Conservation (phyloP, 1,139 yeast genomes). For the Neolecta irregularis region DNA sequence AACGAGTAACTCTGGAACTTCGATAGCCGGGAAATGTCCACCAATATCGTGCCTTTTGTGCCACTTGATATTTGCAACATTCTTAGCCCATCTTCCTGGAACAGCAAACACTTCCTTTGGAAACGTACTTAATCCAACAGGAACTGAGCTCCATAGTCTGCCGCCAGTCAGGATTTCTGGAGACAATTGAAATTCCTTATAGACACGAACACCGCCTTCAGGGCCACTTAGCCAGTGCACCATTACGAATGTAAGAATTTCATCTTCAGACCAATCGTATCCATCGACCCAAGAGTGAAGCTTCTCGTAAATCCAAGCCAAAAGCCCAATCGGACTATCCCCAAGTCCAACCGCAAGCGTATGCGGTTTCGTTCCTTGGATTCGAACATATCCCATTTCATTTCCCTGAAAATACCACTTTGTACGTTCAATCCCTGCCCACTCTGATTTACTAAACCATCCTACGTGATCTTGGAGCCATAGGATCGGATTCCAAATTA, state of each 20-base stretch:
- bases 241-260: constrained; percentile 9
- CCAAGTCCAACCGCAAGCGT: constrained; percentile 8
- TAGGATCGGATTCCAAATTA: no score
- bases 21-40: constrained; percentile 10
- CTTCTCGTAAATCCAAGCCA: constrained; percentile 11
- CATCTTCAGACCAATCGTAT: constrained; percentile 7
- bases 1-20: constrained; percentile 8
- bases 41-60: constrained; percentile 7
- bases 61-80: constrained; percentile 4
- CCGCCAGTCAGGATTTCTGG: background rate
- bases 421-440: no score
- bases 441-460: no score
- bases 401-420: no score
- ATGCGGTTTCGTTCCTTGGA: constrained; percentile 9
- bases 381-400: constrained; percentile 9
- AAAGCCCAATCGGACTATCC: constrained; percentile 10
- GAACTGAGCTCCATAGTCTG: constrained; percentile 4
- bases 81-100: constrained; percentile 7
- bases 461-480: no score
- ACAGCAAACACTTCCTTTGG: constrained; percentile 9
- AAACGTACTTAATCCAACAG: constrained; percentile 9
- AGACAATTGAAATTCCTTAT: constrained; percentile 3
- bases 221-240: constrained; percentile 6
- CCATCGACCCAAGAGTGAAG: constrained; percentile 7
- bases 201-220: constrained; percentile 8